Conservation (phyloP, 345 rosid species). For the Brassica nigra region DNA sequence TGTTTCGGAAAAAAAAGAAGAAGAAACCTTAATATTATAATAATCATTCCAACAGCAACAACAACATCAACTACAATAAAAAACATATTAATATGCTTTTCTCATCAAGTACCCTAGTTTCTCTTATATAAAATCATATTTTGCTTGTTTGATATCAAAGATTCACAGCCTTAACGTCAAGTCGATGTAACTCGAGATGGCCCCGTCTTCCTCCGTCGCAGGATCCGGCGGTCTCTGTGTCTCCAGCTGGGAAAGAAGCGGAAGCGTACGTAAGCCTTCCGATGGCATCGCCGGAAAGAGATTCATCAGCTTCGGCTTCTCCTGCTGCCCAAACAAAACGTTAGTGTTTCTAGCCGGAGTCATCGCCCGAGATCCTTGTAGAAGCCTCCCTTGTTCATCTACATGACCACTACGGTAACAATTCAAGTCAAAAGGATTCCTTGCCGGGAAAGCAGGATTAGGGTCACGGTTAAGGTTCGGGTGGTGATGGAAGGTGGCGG, state of each 20-base stretch:
- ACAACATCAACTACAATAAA: neutral
- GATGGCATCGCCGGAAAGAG: neutral
- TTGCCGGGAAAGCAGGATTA: neutral
- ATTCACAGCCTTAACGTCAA: slow-evolving; percentile 29
- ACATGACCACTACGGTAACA: slow-evolving; percentile 10
- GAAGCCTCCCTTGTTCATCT: slow-evolving; percentile 20
- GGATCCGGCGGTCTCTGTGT: neutral
- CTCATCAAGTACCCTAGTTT: neutral
- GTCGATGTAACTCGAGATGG: slow-evolving; percentile 19
- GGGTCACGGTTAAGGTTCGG: neutral
- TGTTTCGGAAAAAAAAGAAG: too few species aligned
- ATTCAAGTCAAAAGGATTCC: neutral
- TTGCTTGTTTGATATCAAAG: neutral
- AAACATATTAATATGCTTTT: neutral
- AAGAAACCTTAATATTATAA: neutral
- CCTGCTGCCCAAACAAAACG: neutral
- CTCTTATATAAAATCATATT: neutral
- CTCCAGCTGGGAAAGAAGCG: slow-evolving; percentile 33
- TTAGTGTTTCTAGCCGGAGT: neutral
- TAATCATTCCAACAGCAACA: slow-evolving; percentile 14
- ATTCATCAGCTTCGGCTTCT: slow-evolving; percentile 21
- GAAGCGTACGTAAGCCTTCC: slow-evolving; percentile 8
- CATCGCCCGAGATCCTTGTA: neutral
- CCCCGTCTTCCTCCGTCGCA: neutral
- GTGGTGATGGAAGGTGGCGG: neutral